Evolutionary conservation across 192 early-diverging fungal species (phyloP), one percentile per base, ranked within the genome.

Genomic region (Coemansia reversa): DNA sequence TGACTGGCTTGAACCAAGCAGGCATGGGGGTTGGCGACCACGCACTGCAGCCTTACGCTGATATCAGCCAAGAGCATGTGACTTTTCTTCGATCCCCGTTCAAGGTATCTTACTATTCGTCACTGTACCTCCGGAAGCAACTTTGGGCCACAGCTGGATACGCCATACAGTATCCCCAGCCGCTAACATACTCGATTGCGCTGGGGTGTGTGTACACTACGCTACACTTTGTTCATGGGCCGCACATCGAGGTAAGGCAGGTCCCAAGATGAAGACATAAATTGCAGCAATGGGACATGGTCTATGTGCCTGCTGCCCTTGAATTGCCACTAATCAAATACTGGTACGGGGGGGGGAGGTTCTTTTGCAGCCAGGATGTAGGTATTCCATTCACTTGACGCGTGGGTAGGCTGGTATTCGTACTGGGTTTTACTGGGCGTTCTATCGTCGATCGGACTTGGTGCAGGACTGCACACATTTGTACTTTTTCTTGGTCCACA

Each of bases 381-480:
- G 62, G 32, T 30, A 4, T 73, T 82, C 54, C 60, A 39, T 24
- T 28, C 51, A 11, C 35, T 90, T 19, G 88, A 91, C 70, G 78
- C 85, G 7, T 73, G 86, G 63, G 29, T 92, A 14, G 61, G 84
- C 19, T 98, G 94, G 94, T 92, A 92, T 76, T 86, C 85, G 24
- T 95, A 93, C 80, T 98, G 95, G 95, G 65, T 92, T 12, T 57
- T 89, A 7, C 79, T 98, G 23, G 95, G 95, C 5, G 79, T 96
- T 9, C 83, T 90, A 6, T 96, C 94, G 14, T 94, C 94, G 6
- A 90, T 98, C 50, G 95, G 95, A 4, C 83, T 98, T 42, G 95
- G 95, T 4, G 92, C 94, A 1, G 95, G 95, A 6, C 81, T 98
- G 58, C 95, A 96, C 75, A 96, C 95, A 7, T 98, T 98, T 78